A percentile compares a stretch with the other conserved stretches of the same genome.
phyloP scores from a whole-genome alignment of 352 stramenopile genomes.

The Globisporangium echinulatum region DNA sequence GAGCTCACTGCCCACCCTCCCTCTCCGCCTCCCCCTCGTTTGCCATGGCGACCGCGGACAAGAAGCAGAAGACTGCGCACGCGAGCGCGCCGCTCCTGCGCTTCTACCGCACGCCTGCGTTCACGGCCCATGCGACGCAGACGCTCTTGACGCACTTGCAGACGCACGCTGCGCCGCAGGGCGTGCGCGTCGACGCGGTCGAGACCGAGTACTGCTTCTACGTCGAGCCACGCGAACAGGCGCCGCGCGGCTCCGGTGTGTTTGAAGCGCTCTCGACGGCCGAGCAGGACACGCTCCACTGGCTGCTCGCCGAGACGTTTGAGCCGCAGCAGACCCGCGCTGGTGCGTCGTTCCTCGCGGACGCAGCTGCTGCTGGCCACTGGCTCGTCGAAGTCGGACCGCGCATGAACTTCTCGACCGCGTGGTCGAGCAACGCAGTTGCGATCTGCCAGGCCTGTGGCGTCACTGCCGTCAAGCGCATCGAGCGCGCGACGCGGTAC shows the following conservation, averaged over 20 bases:
- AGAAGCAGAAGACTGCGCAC: slow-evolving; percentile 63
- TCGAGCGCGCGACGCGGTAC: slow-evolving; percentile 94
- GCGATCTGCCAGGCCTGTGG: slow-evolving; percentile 95
- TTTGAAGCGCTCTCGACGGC: slow-evolving; percentile 26
- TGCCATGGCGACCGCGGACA: slow-evolving; percentile 27
- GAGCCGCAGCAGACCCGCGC: slow-evolving; percentile 81
- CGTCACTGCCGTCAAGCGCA: slow-evolving; percentile 83
- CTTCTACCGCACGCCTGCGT: slow-evolving; percentile 72
- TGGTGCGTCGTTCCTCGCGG: slow-evolving; percentile 47
- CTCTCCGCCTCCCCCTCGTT: background rate
- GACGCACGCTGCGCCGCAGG: slow-evolving; percentile 18
- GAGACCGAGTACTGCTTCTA: slow-evolving; percentile 97
- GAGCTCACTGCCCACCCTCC: slow-evolving; percentile 4
- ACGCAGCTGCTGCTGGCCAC: slow-evolving; percentile 13
- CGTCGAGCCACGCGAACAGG: slow-evolving; percentile 69
- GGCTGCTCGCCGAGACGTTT: slow-evolving; percentile 97
- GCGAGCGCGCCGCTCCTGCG: slow-evolving; percentile 38
- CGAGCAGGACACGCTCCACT: slow-evolving; percentile 85
- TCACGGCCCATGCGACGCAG: slow-evolving; percentile 57
- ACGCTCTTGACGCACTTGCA: slow-evolving; percentile 40
- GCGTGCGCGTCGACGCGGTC: slow-evolving; percentile 47
- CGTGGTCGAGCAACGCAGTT: slow-evolving; percentile 97
- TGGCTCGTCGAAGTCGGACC: slow-evolving; percentile 96
- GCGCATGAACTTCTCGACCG: slow-evolving; percentile 97
- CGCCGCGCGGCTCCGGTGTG: slow-evolving; percentile 13